Conservation (phyloP, 2,329 filamentous ascomycete genomes). For the Aspergillus sp. region DNA sequence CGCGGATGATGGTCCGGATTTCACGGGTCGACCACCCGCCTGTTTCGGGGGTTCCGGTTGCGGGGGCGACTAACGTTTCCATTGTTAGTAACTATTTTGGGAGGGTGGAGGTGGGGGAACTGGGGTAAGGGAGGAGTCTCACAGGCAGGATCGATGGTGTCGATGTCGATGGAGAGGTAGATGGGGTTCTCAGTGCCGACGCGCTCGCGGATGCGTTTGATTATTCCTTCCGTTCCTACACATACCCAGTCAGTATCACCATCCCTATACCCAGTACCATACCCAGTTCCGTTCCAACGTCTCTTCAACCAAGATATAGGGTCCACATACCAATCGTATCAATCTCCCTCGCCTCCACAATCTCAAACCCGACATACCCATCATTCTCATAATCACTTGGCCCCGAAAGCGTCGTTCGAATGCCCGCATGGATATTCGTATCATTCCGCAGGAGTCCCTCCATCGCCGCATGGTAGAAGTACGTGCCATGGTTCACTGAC, state of each 20-base stretch:
- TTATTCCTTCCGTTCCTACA: conserved; percentile 68
- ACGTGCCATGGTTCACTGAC: conserved; percentile 83
- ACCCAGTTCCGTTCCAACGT: background rate
- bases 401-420: conserved; percentile 79
- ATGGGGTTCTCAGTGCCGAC: conserved; percentile 76
- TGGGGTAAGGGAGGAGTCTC: conserved; percentile 33
- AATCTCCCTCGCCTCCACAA: conserved; percentile 75
- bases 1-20: conserved; percentile 62
- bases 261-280: background rate
- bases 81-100: background rate
- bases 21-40: conserved; percentile 67
- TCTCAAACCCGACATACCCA: conserved; percentile 82
- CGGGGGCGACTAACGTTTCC: conserved; percentile 42
- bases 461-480: conserved; percentile 81
- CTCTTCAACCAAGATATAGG: background rate
- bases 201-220: conserved; percentile 74
- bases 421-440: conserved; percentile 85
- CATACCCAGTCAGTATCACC: background rate
- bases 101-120: background rate
- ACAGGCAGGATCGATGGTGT: conserved; percentile 83
- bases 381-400: conserved; percentile 84
- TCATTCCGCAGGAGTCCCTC: conserved; percentile 81
- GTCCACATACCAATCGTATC: conserved; percentile 60
- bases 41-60: conserved; percentile 64
- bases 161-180: conserved; percentile 84